phyloP scores from a whole-genome alignment of 2,329 filamentous ascomycete species.

The Monilinia laxa region DNA sequence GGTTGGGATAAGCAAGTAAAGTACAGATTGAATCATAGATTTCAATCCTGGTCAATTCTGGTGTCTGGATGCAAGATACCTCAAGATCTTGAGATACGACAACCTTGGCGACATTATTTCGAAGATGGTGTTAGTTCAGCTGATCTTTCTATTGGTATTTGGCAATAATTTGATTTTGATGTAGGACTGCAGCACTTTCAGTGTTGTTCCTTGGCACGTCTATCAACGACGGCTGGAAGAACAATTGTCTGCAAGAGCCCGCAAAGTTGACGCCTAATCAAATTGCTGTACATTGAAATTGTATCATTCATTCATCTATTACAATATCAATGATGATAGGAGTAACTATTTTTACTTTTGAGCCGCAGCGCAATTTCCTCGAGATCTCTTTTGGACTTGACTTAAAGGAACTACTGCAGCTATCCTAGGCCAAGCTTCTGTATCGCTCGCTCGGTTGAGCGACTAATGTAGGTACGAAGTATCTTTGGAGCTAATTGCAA shows the following conservation, averaged over 20 bases:
- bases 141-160: neutral
- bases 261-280: neutral
- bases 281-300: neutral
- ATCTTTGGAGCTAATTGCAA: neutral
- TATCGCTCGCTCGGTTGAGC: neutral
- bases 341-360: neutral
- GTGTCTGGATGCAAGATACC: neutral
- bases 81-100: neutral
- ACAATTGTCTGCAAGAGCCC: neutral
- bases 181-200: neutral
- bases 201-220: neutral
- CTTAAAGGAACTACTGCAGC: neutral
- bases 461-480: conserved; percentile 11
- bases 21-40: neutral
- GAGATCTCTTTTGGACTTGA: neutral
- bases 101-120: neutral
- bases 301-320: neutral
- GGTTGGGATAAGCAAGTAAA: neutral
- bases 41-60: neutral
- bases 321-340: too few relatives aligned
- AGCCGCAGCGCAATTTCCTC: conserved; percentile 9
- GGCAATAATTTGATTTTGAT: neutral
- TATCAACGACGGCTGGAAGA: neutral
- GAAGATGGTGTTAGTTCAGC: neutral
- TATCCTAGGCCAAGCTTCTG: neutral